Base-by-base conservation (phyloP, 768 basidiomycete genomes). In the Galerina marginata region DNA sequence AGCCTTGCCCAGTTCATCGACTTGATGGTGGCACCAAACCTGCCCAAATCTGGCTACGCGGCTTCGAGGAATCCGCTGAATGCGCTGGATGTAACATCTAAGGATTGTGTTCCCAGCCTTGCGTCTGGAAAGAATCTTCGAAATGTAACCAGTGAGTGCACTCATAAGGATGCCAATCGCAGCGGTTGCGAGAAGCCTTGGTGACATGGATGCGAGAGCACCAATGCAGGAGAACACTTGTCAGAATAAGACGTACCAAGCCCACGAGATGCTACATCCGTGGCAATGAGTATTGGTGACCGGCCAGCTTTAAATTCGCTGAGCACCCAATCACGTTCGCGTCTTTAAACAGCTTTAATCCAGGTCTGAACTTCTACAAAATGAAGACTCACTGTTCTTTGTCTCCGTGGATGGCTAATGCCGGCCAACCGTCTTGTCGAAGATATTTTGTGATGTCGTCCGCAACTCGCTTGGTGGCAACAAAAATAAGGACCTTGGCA, bases 341-440 rank as follows among this genome's bases (percentile, higher is more conserved):
- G 92, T 70, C 92, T 95, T 40, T 42, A 16, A 11, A 40, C 5
- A 10, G 60, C 11, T 48, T 10, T 37, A 33, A 4, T 25, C 47
- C 69, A 44, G 62, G 54, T 9, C 25, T 54, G 12, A 26, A 7
- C 4, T 37, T 20, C 12, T 10, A 10, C n/a, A 36, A 9, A 50
- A 7, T 20, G 12, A 61, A 23, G 4, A 82, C 91, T 67, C 73
- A 96, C 92, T 97, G 95, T 81, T 95, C 95, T 78, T 99, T 99
- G 81, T 99, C 97, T 69, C 97, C 97, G 72, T 99, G 97, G 70
- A 99, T 99, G 55, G 97, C 96, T 39, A 99, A 81, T 12, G 97
- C 97, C n/a, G 97, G 97, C 97, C 97, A 99, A 12, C 97, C 97
- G 70, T 99, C 97, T 82, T 93, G 91, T 59, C 97, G 91, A 59